Evolutionary conservation across 2,329 filamentous ascomycete species (phyloP), one percentile per base, ranked within the genome.

Genomic region (Hirsutella thompsonii): DNA sequence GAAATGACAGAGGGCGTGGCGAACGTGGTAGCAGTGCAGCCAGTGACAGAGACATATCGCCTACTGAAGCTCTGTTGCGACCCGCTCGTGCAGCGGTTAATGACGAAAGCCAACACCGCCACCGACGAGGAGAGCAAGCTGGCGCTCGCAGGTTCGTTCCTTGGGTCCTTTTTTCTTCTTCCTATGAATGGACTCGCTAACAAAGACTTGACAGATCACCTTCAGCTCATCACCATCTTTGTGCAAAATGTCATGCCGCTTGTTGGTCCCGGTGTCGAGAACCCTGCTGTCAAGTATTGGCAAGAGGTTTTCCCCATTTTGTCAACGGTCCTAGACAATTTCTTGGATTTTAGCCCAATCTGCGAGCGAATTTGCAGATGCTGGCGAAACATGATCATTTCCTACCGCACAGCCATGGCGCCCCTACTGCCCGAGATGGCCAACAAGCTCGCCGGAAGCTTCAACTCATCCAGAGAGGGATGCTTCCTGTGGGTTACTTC

Each of bases 401-500:
- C 89, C 0, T 96, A 96, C 61, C 79, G 92, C 49, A 92, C 83
- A 2, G 83, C 83, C 39, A 94, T 93, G 69, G 77, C 83, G 13
- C 88, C 90, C 20, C 66, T 98, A 36, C 72, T 98, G 36, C 83
- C 84, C 1, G 74, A 79, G 18, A 79, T 98, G 62, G 93, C 92
- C 16, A 84, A 90, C 52, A 93, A 90, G 61, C 74, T 98, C 43
- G 86, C 86, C 1, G 74, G 72, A 47, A 89, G 90, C 4, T 98
- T 98, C 58, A 74, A 83, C 42, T 73, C 76, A 16, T 95, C 90
- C 10, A 77, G 81, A 45, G 90, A 98, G 62, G 92, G 92, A 11
- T 95, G 90, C 59, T 98, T 98, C 71, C 70, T 98, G n/a, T 98
- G 92, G 92, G 90, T 92, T 1, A 95, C 90, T 2, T 85, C 89